Evolutionary conservation across 2,329 filamentous ascomycete species (phyloP).

Genomic region (Sporothrix phasma): DNA sequence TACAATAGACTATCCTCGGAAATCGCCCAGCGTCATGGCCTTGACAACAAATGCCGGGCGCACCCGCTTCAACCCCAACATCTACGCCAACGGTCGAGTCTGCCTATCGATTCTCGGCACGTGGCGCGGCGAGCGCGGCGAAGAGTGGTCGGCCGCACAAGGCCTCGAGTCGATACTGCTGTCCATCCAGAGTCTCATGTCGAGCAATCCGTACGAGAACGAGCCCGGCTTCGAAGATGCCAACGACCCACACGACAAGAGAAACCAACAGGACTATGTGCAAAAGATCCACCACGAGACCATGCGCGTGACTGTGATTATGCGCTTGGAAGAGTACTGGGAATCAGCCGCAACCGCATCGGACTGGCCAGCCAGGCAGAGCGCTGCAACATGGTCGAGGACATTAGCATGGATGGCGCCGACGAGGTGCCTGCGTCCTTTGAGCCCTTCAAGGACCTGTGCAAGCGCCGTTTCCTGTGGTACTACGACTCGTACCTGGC

Average conservation of each 20-base stretch:
- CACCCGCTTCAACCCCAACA: conserved; percentile 92
- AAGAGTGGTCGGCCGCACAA: conserved; percentile 95
- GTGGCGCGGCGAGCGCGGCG: conserved; percentile 81
- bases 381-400: conserved; percentile 28
- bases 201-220: conserved; percentile 86
- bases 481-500: conserved; percentile 82
- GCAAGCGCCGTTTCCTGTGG: conserved; percentile 89
- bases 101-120: conserved; percentile 68
- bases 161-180: conserved; percentile 88
- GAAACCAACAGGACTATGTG: conserved; percentile 63
- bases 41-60: conserved; percentile 82
- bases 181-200: conserved; percentile 95
- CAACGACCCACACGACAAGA: conserved; percentile 57
- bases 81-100: conserved; percentile 84
- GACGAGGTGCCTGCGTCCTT: conserved; percentile 50
- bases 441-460: conserved; percentile 81
- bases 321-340: conserved; percentile 73
- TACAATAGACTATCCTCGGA: conserved; percentile 65
- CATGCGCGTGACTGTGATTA: conserved; percentile 73
- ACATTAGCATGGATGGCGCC: conserved; percentile 40
- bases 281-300: conserved; percentile 91
- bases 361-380: background rate
- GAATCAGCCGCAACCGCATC: conserved; percentile 38
- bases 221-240: conserved; percentile 86
- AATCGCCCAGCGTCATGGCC: conserved; percentile 51